Base-by-base conservation (phyloP, 1,284 basidiomycete genomes). In the Cryptococcus sp. region DNA sequence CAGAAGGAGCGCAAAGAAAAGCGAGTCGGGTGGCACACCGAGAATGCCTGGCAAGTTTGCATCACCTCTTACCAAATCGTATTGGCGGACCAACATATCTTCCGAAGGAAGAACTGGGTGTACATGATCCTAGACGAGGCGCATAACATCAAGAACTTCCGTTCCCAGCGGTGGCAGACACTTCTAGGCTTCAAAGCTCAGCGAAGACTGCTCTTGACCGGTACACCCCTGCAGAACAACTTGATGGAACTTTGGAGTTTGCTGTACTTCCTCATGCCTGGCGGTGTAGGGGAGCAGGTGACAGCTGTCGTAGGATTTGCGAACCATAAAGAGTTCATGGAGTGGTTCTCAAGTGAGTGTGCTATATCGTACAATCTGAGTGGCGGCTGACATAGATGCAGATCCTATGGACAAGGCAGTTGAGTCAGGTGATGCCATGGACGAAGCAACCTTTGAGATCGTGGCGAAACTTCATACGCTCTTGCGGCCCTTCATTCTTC, bases 141-240 rank as follows among this genome's bases (percentile, higher is more conserved):
- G 8, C 93, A 98, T 73, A 95, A 97, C 86, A 96, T 98, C 86
- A 97, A 97, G 80, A 98, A 97, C 79, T 97, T 96, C 80, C 88
- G 89, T 65, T 92, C 89, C 0, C 93, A 97, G 77, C 85, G 94
- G 48, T 97, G 94, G 94, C 93, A 93, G 73, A 93, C 88, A 15
- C 78, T 98, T 29, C 82, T 97, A n/a, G 90, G 93, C 81, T 96
- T 97, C 80, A 87, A 91, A 51, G 91, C 93, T 4, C 89, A 91
- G 69, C 86, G 91, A 29, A 86, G 94, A 8, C 79, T 98, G 19
- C 82, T 97, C 50, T 80, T 98, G 51, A 98, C 93, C 0, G 93
- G 93, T 1, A 98, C 94, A 0, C 94, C 94, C 0, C 82, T 98
- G 50, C 93, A 98, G 78, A 97, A 98, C 73, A 97, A 97, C 63